Evolutionary conservation across 2,329 filamentous ascomycete genomes (phyloP), one percentile per base, ranked within the genome.

Genomic region (Colletotrichum orbiculare): DNA sequence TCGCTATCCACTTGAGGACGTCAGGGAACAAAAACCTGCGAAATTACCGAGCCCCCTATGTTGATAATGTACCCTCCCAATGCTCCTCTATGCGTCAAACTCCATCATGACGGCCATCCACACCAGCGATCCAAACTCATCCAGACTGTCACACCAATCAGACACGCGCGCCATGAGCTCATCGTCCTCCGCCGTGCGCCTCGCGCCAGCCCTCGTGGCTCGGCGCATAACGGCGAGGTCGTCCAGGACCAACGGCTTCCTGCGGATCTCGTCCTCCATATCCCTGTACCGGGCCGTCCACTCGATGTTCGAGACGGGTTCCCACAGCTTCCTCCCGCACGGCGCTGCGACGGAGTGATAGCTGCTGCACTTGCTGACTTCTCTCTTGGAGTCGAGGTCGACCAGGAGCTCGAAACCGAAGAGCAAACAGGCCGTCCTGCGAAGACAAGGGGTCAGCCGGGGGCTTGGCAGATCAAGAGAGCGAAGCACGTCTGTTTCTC

Each of bases 91-190:
- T 25, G 25, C 42, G 12, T 43, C 13, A 46, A 10, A 17, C 17
- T 79, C 74, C 70, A 79, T 74, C 55, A 70, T 46, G 3, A 64
- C 62, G 2, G 71, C 70, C 72, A 71, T 79, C 77, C 68, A 73
- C 2, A 73, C 63, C 62, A 70, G 67, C 11, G 56, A 71, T 43
- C 65, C 69, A 45, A 73, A 69, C n/a, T 72, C 71, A 60, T 74
- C 73, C 5, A 69, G 9, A 6, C 47, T 64, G 50, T 72, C 70
- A 38, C 72, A 74, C 72, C 73, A 75, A n/a, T 57, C 63, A 3
- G 48, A 66, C 25, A 73, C 41, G 39, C 67, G 68, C 3, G 64
- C 42, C 37, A 68, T 54, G 9, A 68, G 17, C 17, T 33, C 52
- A 9, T 43, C 25, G 7, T 61, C 57, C 45, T 65, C 57, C 11